Conservation (phyloP, 768 basidiomycete species). For the Pluteus cervinus region DNA sequence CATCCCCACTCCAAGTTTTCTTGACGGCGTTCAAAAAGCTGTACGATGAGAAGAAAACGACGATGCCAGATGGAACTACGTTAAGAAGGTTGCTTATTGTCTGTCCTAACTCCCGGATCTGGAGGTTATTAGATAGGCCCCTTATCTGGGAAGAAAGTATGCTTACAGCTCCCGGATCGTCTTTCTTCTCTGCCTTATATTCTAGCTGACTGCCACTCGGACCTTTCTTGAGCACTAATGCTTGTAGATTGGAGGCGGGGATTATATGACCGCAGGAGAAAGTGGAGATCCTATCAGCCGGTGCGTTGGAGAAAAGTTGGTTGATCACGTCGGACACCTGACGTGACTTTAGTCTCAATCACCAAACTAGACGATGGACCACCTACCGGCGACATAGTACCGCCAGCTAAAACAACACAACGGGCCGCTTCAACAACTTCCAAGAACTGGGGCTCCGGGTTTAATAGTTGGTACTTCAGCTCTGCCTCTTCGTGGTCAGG, state of each 20-base stretch:
- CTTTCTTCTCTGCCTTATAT: conserved; percentile 76
- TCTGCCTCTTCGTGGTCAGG: conserved; percentile 43
- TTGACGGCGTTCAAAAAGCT: conserved; percentile 68
- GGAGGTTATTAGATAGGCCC: too few relatives aligned
- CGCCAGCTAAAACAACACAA: conserved; percentile 88
- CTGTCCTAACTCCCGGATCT: conserved; percentile 83
- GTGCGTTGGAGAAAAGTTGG: conserved; percentile 72
- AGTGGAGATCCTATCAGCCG: conserved; percentile 55
- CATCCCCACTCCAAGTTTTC: conserved; percentile 56
- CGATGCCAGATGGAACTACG: conserved; percentile 80
- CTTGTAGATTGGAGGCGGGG: conserved; percentile 69
- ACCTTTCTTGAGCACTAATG: conserved; percentile 68
- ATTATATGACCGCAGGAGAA: conserved; percentile 95
- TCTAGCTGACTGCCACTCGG: conserved; percentile 69
- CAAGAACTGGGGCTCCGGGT: conserved; percentile 81
- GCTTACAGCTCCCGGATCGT: conserved; percentile 58
- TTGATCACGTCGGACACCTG: conserved; percentile 84
- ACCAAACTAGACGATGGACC: conserved; percentile 2
- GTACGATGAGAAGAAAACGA: conserved; percentile 94
- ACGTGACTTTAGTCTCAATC: background rate
- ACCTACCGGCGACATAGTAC: conserved; percentile 95
- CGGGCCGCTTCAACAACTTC: conserved; percentile 80
- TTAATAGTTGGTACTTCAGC: conserved; percentile 88
- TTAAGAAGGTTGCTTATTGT: conserved; percentile 74
- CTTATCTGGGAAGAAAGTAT: too few relatives aligned